A percentile compares a stretch with the other conserved stretches of the same genome.
Evolutionary conservation across 2,329 filamentous ascomycete genomes (phyloP).

Genomic region (Dactylellina cionopaga): DNA sequence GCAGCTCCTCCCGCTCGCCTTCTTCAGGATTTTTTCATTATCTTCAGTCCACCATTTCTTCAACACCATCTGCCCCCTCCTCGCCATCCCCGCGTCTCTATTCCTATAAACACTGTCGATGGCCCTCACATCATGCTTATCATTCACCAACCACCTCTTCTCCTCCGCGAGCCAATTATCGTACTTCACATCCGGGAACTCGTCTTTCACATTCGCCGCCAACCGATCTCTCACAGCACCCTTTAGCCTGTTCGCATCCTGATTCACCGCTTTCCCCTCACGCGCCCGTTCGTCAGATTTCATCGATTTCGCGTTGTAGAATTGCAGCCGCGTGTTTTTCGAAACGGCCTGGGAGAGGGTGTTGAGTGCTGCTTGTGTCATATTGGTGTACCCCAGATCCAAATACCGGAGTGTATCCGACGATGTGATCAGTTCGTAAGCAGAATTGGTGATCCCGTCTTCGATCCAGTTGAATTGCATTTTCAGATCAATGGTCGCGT

Average conservation of each 20-base stretch:
- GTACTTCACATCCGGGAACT: slow-evolving; percentile 30
- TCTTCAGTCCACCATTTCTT: slow-evolving; percentile 62
- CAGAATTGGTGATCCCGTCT: slow-evolving; percentile 59
- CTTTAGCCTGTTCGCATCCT: slow-evolving; percentile 21
- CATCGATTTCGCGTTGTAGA: slow-evolving; percentile 33
- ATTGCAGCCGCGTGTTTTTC: slow-evolving; percentile 22
- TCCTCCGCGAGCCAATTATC: slow-evolving; percentile 57
- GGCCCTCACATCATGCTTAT: slow-evolving; percentile 61
- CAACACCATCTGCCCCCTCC: slow-evolving; percentile 60
- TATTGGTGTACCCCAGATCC: slow-evolving; percentile 61
- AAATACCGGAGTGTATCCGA: slow-evolving; percentile 61
- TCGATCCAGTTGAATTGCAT: slow-evolving; percentile 65
- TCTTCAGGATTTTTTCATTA: slow-evolving; percentile 61
- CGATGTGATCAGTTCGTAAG: slow-evolving; percentile 60
- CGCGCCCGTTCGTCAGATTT: slow-evolving; percentile 16
- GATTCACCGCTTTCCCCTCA: slow-evolving; percentile 19
- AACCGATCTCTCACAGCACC: slow-evolving; percentile 10
- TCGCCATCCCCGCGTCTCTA: slow-evolving; percentile 60
- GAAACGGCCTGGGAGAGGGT: slow-evolving; percentile 21
- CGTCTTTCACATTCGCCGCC: slow-evolving; percentile 16
- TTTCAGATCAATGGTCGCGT: slow-evolving; percentile 63
- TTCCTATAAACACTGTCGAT: slow-evolving; percentile 64
- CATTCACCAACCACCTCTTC: slow-evolving; percentile 62
- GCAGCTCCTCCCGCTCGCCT: slow-evolving; percentile 55
- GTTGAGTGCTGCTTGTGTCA: slow-evolving; percentile 38